Conservation (phyloP, 371 early-diverging fungal genomes). For the Amoeboaphelidium occidentale region DNA sequence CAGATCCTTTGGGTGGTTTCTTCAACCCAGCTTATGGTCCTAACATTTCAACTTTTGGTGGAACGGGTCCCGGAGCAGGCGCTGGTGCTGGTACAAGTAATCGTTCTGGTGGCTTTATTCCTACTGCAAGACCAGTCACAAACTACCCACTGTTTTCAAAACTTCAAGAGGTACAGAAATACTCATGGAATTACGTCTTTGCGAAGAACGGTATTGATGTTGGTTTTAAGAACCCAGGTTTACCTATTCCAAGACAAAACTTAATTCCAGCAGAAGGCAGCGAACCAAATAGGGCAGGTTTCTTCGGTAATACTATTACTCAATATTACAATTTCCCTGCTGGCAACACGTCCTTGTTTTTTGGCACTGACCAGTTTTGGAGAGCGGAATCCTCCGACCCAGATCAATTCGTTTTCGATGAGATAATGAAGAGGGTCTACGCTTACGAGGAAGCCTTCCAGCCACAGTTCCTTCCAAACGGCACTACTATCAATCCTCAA, state of each 20-base stretch:
- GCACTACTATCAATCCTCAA: too few relatives aligned
- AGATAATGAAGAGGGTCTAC: too few relatives aligned
- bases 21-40: conserved; percentile 6
- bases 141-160: conserved; percentile 1
- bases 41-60: conserved; percentile 8
- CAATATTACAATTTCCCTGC: too few relatives aligned
- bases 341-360: too few relatives aligned
- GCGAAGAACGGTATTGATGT: not conserved
- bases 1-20: conserved; percentile 20
- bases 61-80: conserved; percentile 13
- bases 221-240: not conserved
- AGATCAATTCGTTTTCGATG: too few relatives aligned
- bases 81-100: conserved; percentile 10
- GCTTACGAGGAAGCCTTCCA: too few relatives aligned
- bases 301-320: not conserved
- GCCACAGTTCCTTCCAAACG: too few relatives aligned
- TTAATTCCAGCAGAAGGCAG: not conserved
- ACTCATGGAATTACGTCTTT: not conserved
- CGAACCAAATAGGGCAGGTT: not conserved
- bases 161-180: not conserved
- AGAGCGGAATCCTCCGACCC: too few relatives aligned
- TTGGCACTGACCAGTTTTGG: too few relatives aligned
- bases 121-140: conserved; percentile 1
- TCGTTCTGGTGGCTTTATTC: conserved; percentile 7
- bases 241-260: not conserved